Percentiles rank a stretch among this genome's conserved stretches.
phyloP scores from a whole-genome alignment of 768 basidiomycete species.

The Leccinum longicurvipes region DNA sequence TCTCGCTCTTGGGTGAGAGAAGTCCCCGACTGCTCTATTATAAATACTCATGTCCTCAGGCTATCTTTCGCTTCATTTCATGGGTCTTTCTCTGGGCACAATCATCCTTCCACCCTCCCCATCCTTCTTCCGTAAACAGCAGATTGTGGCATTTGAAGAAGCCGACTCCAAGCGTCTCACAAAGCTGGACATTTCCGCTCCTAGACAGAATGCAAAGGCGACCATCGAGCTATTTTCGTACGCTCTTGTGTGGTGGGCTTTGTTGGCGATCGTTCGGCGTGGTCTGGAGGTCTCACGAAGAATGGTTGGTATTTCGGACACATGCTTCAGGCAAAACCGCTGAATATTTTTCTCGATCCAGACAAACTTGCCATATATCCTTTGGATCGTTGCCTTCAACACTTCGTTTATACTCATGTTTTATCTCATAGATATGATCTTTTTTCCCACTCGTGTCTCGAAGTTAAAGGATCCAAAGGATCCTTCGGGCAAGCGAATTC shows the following conservation, averaged over 20 bases:
- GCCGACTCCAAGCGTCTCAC: background rate
- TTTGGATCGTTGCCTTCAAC: constrained; percentile 91
- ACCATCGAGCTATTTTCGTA: constrained; percentile 77
- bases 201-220: constrained; percentile 68
- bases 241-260: constrained; percentile 72
- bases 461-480: constrained; percentile 23
- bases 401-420: constrained; percentile 81
- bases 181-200: constrained; percentile 23
- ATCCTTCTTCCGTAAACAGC: constrained; percentile 60
- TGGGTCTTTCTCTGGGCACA: constrained; percentile 81
- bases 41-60: constrained; percentile 41
- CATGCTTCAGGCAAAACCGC: background rate
- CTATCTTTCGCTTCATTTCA: constrained; percentile 85
- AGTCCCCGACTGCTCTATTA: background rate
- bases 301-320: constrained; percentile 44
- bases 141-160: constrained; percentile 22
- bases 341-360: constrained; percentile 28
- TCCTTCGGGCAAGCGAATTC: constrained; percentile 23
- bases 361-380: constrained; percentile 86
- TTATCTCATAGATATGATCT: constrained; percentile 67
- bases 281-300: constrained; percentile 52
- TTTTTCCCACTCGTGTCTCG: constrained; percentile 49
- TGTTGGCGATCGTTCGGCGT: constrained; percentile 40
- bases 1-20: constrained; percentile 65
- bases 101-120: constrained; percentile 77